These are phyloP conservation scores for Pythium utonaiense DNA, from an alignment of 352 stramenopile genomes.

Conservation along the genomic window DNA sequence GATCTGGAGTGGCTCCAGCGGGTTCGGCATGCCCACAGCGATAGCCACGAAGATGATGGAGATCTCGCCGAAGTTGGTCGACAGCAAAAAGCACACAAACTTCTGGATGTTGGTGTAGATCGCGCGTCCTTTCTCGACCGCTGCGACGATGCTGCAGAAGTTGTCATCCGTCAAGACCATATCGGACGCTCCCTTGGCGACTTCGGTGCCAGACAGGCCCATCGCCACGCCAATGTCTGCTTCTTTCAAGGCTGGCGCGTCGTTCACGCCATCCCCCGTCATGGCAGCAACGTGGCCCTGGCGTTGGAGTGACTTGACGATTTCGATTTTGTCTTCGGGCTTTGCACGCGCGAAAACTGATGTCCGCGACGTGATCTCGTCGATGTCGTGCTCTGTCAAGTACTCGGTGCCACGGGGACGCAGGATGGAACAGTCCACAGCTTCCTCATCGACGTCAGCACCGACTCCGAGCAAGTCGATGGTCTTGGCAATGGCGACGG, in stretches of 20 bases:
- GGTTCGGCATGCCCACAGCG: conserved; percentile 40
- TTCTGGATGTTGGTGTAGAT: conserved; percentile 95
- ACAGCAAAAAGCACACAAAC: conserved; percentile 94
- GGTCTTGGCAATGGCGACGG: conserved; percentile 81
- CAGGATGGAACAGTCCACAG: conserved; percentile 45
- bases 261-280: conserved; percentile 95
- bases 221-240: conserved; percentile 91
- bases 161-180: conserved; percentile 96
- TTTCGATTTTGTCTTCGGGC: conserved; percentile 41
- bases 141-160: conserved; percentile 93
- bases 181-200: conserved; percentile 95
- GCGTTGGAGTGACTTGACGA: conserved; percentile 87
- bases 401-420: conserved; percentile 25
- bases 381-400: conserved; percentile 51
- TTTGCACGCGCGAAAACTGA: conserved; percentile 88
- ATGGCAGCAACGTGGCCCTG: conserved; percentile 78
- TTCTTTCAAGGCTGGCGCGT: conserved; percentile 93
- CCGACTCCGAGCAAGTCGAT: conserved; percentile 73
- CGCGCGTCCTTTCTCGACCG: conserved; percentile 89
- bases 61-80: conserved; percentile 91
- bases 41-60: conserved; percentile 52
- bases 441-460: conserved; percentile 39
- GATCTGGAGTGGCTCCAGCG: conserved; percentile 93
- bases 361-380: conserved; percentile 47
- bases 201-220: conserved; percentile 91